A percentile compares a stretch with the other conserved stretches of the same genome.
Evolutionary conservation across 1,284 basidiomycete species (phyloP).

Genomic region (Moniliella sp.): DNA sequence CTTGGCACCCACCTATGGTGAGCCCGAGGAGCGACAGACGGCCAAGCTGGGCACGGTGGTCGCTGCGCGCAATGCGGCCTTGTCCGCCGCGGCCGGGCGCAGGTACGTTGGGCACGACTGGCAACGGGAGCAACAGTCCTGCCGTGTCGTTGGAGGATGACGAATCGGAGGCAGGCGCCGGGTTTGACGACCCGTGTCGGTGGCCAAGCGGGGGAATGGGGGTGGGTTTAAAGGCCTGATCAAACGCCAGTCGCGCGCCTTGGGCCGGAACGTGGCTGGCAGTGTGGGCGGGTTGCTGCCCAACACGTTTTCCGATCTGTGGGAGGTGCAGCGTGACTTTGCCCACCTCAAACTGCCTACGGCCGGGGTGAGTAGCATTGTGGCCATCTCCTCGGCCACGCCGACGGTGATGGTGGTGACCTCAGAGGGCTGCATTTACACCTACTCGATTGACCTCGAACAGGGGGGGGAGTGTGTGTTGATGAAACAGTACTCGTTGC

Average conservation of each 20-base stretch:
- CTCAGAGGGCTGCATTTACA: slow-evolving; percentile 81
- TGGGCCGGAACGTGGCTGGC: slow-evolving; percentile 13
- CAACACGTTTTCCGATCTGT: slow-evolving; percentile 73
- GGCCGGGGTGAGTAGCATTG: slow-evolving; percentile 41
- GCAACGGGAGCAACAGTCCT: neutral
- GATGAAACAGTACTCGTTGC: slow-evolving; percentile 47
- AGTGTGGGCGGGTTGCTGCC: slow-evolving; percentile 76
- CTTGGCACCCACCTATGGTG: slow-evolving; percentile 39
- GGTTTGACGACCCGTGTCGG: slow-evolving; percentile 35
- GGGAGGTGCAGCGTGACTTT: slow-evolving; percentile 88
- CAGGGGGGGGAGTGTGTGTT: slow-evolving; percentile 85
- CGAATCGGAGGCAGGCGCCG: neutral
- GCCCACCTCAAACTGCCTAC: slow-evolving; percentile 72
- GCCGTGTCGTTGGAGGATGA: neutral
- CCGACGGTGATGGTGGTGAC: slow-evolving; percentile 94
- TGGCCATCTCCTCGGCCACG: slow-evolving; percentile 42
- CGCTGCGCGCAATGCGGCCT: neutral
- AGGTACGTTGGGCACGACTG: neutral
- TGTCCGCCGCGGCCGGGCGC: neutral
- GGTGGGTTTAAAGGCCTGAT: too few relatives aligned
- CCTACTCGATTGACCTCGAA: slow-evolving; percentile 85
- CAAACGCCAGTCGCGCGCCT: too few relatives aligned
- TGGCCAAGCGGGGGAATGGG: slow-evolving; percentile 50
- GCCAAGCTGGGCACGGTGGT: neutral
- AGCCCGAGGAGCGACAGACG: neutral